Evolutionary conservation across 2,329 filamentous ascomycete species (phyloP).

Genomic region (Calonectria henricotiae): DNA sequence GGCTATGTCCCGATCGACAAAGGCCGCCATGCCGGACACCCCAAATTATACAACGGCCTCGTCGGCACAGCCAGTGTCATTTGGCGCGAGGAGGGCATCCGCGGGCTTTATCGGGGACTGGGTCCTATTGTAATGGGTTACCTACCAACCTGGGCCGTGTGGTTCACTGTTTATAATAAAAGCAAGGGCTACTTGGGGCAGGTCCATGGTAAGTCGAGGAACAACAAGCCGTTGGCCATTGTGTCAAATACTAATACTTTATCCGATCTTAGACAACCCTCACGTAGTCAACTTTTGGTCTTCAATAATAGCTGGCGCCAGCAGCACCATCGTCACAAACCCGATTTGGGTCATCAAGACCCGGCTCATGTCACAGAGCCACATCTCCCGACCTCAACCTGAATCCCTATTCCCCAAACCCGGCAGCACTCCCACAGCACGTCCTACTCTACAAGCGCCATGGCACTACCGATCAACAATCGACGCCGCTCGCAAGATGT

Average conservation of each 20-base stretch:
- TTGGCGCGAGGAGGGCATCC: constrained; percentile 88
- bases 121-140: constrained; percentile 97
- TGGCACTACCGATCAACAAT: constrained; percentile 94
- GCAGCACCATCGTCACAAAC: constrained; percentile 94
- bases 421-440: constrained; percentile 70
- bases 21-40: constrained; percentile 66
- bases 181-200: constrained; percentile 83
- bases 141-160: constrained; percentile 97
- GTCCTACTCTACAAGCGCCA: constrained; percentile 74
- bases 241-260: constrained; percentile 43
- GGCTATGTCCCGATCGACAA: constrained; percentile 76
- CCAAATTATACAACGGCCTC: constrained; percentile 85
- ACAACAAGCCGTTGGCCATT: background rate
- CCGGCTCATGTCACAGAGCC: constrained; percentile 93
- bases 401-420: constrained; percentile 66
- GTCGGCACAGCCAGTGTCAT: constrained; percentile 90
- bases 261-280: constrained; percentile 73
- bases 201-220: constrained; percentile 71
- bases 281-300: constrained; percentile 89
- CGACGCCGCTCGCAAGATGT: constrained; percentile 97
- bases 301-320: constrained; percentile 90
- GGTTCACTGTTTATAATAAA: constrained; percentile 96
- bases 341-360: constrained; percentile 99
- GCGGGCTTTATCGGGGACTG: constrained; percentile 92
- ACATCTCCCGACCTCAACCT: constrained; percentile 59